Base-by-base conservation (phyloP, 306 rosid genomes). In the Mimosa pudica region DNA sequence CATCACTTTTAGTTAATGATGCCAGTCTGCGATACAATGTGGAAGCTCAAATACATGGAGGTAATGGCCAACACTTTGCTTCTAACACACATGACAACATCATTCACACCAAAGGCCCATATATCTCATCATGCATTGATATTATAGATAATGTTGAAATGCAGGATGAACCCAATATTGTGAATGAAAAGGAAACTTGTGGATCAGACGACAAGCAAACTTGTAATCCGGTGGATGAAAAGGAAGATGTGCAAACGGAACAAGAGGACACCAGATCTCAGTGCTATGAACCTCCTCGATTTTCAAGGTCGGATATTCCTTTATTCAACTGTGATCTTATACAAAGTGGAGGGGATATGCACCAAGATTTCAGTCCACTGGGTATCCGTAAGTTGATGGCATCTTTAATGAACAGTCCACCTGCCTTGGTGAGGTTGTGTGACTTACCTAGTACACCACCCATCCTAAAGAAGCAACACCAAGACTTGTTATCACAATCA, bases 331-430 rank as follows among this genome's bases (percentile, higher is more conserved):
- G 99, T 79, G 99, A 96, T 89, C 99, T 96, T 84, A 64, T 82
- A 82, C 97, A 92, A 80, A 78, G 91, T 44, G 89, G 96, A 42
- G 80, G 87, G 66, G 97, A 96, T 80, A 88, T 89, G 91, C 99
- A 90, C 83, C 99, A 96, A 88, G 99, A 96, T 60, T 96, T 91
- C 77, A 96, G 99, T 83, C 99, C 99, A 10, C 90, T 96, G 3
- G 99, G 99, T 71, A 96, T 96, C 70, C 98, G 99, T 72, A 97
- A 88, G 86, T 89, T 93, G 52, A 89, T 90, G 97, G 89, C 92
- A 94, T 86, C 98, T 68, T 93, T 98, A 74, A 85, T 88, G 92
- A 93, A 91, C 87, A 89, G 93, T 81, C 93, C 89, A 35, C 89
- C 98, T 75, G 98, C 99, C 75, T 90, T 88, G 30, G 30, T 24